Conservation (phyloP, 495 filamentous ascomycete genomes). For the Mytilinidion resinicola region DNA sequence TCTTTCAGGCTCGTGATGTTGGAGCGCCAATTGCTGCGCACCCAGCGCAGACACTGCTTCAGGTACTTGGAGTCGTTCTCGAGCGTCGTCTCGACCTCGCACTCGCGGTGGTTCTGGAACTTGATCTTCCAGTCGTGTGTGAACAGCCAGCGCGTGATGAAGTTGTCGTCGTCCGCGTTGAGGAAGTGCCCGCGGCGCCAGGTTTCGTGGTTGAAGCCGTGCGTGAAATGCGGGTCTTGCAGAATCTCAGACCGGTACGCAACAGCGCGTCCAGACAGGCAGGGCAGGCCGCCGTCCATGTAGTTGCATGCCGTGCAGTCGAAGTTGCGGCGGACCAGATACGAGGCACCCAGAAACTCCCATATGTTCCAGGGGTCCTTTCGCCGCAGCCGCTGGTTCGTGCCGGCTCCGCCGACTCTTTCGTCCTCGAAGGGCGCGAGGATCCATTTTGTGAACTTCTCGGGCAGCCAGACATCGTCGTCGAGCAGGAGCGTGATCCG, state of each 20-base stretch:
- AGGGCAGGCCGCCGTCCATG: slow-evolving; percentile 79
- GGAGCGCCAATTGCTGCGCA: slow-evolving; percentile 59
- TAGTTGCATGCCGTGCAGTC: slow-evolving; percentile 82
- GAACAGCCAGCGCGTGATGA: slow-evolving; percentile 58
- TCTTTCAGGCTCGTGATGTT: slow-evolving; percentile 53
- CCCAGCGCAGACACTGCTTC: slow-evolving; percentile 55
- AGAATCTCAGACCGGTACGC: slow-evolving; percentile 77
- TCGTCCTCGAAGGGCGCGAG: slow-evolving; percentile 78
- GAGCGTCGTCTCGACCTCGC: slow-evolving; percentile 55
- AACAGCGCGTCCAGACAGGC: slow-evolving; percentile 80
- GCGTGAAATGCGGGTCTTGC: slow-evolving; percentile 66
- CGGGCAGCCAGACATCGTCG: slow-evolving; percentile 82
- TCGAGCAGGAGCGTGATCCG: slow-evolving; percentile 75
- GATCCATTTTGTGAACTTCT: slow-evolving; percentile 70
- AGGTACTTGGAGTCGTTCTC: slow-evolving; percentile 51
- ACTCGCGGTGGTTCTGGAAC: slow-evolving; percentile 54
- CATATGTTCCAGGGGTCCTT: slow-evolving; percentile 54
- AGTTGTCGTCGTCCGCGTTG: slow-evolving; percentile 66
- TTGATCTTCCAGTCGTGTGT: slow-evolving; percentile 51
- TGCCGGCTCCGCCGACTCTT: slow-evolving; percentile 71
- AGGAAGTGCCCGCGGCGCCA: slow-evolving; percentile 50
- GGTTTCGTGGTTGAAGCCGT: slow-evolving; percentile 52
- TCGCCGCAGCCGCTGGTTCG: slow-evolving; percentile 72
- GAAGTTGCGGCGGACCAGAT: slow-evolving; percentile 80
- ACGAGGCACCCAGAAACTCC: slow-evolving; percentile 74